phyloP scores from a whole-genome alignment of 345 rosid genomes.

The Pugionium cornutum region DNA sequence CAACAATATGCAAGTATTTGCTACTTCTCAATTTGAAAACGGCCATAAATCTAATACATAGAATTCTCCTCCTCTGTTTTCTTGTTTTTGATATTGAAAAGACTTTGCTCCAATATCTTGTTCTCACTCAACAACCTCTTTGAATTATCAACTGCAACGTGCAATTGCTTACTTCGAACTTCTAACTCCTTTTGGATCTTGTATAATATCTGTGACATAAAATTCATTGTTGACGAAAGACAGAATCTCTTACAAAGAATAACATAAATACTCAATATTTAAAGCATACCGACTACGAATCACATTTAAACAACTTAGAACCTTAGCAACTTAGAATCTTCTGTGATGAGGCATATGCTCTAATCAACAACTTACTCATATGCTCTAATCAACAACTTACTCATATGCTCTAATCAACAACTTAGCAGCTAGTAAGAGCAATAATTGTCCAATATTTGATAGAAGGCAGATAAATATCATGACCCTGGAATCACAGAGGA shows the following conservation, averaged over 20 bases:
- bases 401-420: too few species aligned
- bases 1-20: slow-evolving; percentile 23
- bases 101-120: slow-evolving; percentile 56
- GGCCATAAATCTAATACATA: not conserved
- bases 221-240: slow-evolving; percentile 23
- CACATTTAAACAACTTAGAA: slow-evolving; percentile 10
- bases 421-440: too few species aligned
- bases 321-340: too few species aligned
- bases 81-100: slow-evolving; percentile 58
- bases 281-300: slow-evolving; percentile 6
- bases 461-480: too few species aligned
- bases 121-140: slow-evolving; percentile 62
- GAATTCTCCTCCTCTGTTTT: slow-evolving; percentile 69
- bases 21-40: slow-evolving; percentile 10
- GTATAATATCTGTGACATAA: slow-evolving; percentile 45
- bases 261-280: not conserved
- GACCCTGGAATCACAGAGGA: too few species aligned
- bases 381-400: too few species aligned
- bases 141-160: slow-evolving; percentile 50
- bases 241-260: slow-evolving; percentile 1
- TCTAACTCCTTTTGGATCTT: slow-evolving; percentile 72
- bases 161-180: slow-evolving; percentile 58
- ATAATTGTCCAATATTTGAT: too few species aligned
- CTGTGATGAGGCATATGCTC: too few species aligned
- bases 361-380: too few species aligned